phyloP scores from a whole-genome alignment of 2,329 filamentous ascomycete species.

The Penicillium sp. region DNA sequence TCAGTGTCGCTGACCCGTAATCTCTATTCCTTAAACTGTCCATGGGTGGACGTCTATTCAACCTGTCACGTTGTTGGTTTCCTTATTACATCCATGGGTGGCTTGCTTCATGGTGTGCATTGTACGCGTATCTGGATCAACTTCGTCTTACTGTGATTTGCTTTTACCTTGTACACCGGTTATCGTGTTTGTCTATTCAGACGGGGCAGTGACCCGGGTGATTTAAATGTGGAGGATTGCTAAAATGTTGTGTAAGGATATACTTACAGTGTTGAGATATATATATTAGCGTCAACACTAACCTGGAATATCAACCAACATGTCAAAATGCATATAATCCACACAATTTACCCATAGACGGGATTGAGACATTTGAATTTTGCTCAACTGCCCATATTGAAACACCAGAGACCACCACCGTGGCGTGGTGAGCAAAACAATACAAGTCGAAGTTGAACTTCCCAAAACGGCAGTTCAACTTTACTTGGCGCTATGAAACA shows the following conservation, averaged over 20 bases:
- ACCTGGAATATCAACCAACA: not conserved
- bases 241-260: too few species aligned
- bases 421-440: not conserved
- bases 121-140: not conserved
- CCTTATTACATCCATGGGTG: too few species aligned
- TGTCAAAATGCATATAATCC: rapidly evolving
- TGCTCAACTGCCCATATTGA: rapidly evolving
- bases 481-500: not conserved
- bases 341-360: rapidly evolving
- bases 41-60: not conserved
- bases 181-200: not conserved
- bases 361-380: rapidly evolving
- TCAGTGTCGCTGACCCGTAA: not conserved
- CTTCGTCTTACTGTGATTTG: not conserved
- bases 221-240: too few species aligned
- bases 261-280: not conserved
- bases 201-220: rapidly evolving
- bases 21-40: not conserved
- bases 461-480: not conserved
- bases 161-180: not conserved
- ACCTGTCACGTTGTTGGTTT: not conserved
- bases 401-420: not conserved
- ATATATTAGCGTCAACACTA: not conserved
- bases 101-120: not conserved
- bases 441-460: not conserved